Evolutionary conservation across 148 eudicot species (phyloP).

Genomic region (Heliamphora exappendiculata): DNA sequence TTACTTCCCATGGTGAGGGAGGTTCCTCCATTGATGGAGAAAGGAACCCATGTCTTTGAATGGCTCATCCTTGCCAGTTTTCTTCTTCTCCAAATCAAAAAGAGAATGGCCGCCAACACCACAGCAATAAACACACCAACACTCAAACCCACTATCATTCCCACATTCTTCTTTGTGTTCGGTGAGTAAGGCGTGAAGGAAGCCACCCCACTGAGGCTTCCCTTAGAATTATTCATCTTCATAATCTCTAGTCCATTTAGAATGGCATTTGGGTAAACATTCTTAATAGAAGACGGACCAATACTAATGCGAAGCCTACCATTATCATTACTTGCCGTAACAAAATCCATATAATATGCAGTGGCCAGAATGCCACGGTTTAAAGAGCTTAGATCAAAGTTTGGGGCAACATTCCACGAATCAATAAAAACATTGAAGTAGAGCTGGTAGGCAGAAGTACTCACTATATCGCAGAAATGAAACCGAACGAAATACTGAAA

Average conservation of each 20-base stretch:
- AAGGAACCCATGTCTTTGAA: conserved; percentile 72
- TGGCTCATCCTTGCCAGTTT: conserved; percentile 30
- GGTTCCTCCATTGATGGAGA: conserved; percentile 46
- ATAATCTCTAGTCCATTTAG: conserved; percentile 83
- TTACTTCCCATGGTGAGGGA: conserved; percentile 67
- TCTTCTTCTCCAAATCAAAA: conserved; percentile 35
- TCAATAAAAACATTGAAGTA: conserved; percentile 61
- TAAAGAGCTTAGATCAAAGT: conserved; percentile 41
- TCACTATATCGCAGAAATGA: conserved; percentile 86
- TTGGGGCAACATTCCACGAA: conserved; percentile 35
- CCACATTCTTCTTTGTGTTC: conserved; percentile 36
- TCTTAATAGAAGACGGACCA: conserved; percentile 45
- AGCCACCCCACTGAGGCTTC: conserved; percentile 45
- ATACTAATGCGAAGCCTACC: conserved; percentile 47
- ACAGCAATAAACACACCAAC: conserved; percentile 41
- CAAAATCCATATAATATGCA: conserved; percentile 53
- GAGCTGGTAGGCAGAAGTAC: conserved; percentile 34
- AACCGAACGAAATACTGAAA: conserved; percentile 78
- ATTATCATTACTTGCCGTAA: conserved; percentile 30
- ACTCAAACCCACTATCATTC: conserved; percentile 48
- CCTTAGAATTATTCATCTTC: conserved; percentile 64
- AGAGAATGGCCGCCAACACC: conserved; percentile 31
- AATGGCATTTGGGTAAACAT: conserved; percentile 60
- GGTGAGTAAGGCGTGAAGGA: conserved; percentile 17
- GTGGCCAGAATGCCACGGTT: conserved; percentile 33